Evolutionary conservation across 108 stramenopile genomes (phyloP).

Genomic region (Fistulifera solaris): DNA sequence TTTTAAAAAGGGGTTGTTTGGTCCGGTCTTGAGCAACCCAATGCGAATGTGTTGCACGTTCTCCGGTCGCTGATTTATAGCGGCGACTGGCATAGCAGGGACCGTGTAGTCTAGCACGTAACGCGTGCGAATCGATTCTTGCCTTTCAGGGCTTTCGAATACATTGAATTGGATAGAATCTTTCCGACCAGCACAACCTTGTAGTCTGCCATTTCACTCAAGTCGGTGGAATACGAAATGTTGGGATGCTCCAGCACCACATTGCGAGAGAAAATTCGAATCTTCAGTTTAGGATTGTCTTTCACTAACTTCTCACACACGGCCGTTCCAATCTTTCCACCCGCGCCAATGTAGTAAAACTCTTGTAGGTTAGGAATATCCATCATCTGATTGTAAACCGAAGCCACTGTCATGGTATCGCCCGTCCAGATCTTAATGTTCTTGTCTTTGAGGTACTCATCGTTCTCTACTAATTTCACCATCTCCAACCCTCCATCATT

Average conservation of each 20-base stretch:
- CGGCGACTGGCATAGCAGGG: conserved; percentile 39
- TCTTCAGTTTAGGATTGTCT: conserved; percentile 46
- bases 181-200: conserved; percentile 56
- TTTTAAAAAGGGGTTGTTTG: conserved; percentile 39
- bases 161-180: conserved; percentile 37
- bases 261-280: conserved; percentile 47
- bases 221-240: conserved; percentile 46
- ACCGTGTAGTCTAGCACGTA: conserved; percentile 61
- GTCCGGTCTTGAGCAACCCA: conserved; percentile 40
- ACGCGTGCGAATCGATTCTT: conserved; percentile 32
- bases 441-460: conserved; percentile 53
- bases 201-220: conserved; percentile 46
- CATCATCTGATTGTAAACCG: conserved; percentile 47
- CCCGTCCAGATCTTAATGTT: conserved; percentile 61
- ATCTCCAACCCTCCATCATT: conserved; percentile 62
- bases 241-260: conserved; percentile 56
- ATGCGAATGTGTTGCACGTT: conserved; percentile 51
- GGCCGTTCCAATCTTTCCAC: conserved; percentile 60
- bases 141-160: conserved; percentile 40
- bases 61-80: background rate
- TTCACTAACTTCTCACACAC: conserved; percentile 44
- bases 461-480: conserved; percentile 46
- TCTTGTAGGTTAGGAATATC: conserved; percentile 44
- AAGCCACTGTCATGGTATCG: conserved; percentile 64
- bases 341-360: conserved; percentile 61